phyloP scores from a whole-genome alignment of 495 filamentous ascomycete genomes.

The Lentithecium fluviatile region DNA sequence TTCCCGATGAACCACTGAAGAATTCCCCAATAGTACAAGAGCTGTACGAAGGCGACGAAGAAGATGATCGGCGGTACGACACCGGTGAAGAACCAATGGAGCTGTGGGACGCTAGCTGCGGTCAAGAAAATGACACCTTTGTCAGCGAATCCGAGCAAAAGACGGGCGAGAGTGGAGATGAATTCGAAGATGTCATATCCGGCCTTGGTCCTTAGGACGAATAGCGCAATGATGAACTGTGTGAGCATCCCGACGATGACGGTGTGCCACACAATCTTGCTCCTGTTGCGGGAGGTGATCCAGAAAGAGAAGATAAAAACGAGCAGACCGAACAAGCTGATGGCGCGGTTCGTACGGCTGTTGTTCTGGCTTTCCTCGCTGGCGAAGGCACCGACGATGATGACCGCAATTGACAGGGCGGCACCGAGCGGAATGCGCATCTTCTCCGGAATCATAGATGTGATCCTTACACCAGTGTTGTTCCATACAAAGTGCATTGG shows the following conservation, averaged over 20 bases:
- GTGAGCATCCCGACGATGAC: conserved; percentile 85
- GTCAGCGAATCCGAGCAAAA: conserved; percentile 68
- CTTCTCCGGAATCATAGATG: conserved; percentile 59
- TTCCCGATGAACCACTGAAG: conserved; percentile 87
- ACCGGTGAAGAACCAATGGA: conserved; percentile 64
- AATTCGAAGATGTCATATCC: conserved; percentile 86
- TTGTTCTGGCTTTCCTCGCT: conserved; percentile 70
- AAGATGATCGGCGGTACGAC: conserved; percentile 87
- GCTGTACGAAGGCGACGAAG: conserved; percentile 83
- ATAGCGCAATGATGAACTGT: conserved; percentile 84
- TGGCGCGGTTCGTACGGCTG: conserved; percentile 71
- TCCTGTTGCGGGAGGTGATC: conserved; percentile 67
- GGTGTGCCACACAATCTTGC: conserved; percentile 76
- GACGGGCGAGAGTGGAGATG: conserved; percentile 66
- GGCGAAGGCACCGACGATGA: conserved; percentile 72
- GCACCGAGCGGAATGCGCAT: conserved; percentile 60
- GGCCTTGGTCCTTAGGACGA: conserved; percentile 75
- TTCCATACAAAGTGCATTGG: conserved; percentile 68
- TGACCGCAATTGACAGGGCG: conserved; percentile 60
- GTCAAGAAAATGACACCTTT: conserved; percentile 74
- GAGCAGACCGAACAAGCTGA: conserved; percentile 75
- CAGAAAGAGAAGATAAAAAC: conserved; percentile 69
- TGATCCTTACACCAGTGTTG: conserved; percentile 55
- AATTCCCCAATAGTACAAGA: conserved; percentile 72
- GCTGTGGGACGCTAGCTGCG: conserved; percentile 43